Evolutionary conservation across 2,329 filamentous ascomycete genomes (phyloP), one percentile per base, ranked within the genome.

Genomic region (Fusarium anthophilum): DNA sequence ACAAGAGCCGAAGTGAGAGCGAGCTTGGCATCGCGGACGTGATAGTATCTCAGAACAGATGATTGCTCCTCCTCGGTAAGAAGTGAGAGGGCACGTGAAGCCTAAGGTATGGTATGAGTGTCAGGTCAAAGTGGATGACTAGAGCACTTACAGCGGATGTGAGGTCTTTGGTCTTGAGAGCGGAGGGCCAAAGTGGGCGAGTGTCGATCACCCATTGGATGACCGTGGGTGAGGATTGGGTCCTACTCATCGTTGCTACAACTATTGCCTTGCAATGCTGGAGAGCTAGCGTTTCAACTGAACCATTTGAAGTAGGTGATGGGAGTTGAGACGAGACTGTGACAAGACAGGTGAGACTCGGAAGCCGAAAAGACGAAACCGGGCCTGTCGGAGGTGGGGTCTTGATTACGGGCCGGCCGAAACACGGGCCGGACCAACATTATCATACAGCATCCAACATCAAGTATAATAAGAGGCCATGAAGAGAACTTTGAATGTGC

Each of bases 11-110:
- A 95, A 30, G 84, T 92, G 47, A 96, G 86, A 55, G 89, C 88
- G 87, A 95, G 92, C 80, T 92, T 93, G 60, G 93, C 93, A 82
- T 95, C 93, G 79, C 88, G 86, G 76, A 92, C 84, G 80, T 91
- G 90, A 83, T 90, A 89, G 83, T 90, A 94, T 65, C 86, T 86
- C 14, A 91, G 85, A 38, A 91, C 88, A 20, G 83, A 82, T 58
- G 86, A 80, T 69, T 87, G 88, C 79, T 94, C 92, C 15, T 87
- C 82, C 3, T 82, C 76, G 5, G 84, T 81, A 55, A 92, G 84
- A 35, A 91, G 83, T 14, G 83, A 81, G 41, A 92, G 82, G 28
- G 87, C 87, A 51, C 86, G 83, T n/a, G 85, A 80, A 48, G 90
- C 89, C 88, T 91, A 67, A 51, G 26, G 48, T 39, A 57, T 48